Conservation (phyloP, 371 early-diverging fungal species). For the Zychaea mexicana region DNA sequence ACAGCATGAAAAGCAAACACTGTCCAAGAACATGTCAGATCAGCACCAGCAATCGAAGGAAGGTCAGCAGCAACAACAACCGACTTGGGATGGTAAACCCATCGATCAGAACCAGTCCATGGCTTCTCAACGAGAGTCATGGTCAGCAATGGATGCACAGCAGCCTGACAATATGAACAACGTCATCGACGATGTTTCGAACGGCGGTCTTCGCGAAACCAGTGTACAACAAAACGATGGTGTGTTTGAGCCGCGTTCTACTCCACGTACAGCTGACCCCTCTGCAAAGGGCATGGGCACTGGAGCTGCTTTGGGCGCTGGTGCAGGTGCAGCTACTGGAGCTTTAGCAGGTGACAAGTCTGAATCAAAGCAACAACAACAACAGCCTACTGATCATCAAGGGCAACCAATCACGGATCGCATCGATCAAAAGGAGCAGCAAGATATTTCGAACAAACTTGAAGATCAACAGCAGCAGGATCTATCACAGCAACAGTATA, state of each 20-base stretch:
- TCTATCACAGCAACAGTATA: background rate
- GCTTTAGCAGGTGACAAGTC: slow-evolving; percentile 15
- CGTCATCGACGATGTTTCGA: background rate
- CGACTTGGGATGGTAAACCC: too few species aligned
- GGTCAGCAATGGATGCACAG: background rate
- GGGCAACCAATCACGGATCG: background rate
- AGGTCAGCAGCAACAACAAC: background rate
- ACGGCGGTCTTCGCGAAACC: too few species aligned
- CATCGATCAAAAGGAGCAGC: background rate
- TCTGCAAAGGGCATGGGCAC: background rate
- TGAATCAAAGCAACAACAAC: background rate
- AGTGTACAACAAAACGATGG: background rate
- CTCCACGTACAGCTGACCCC: background rate
- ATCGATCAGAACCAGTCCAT: too few species aligned
- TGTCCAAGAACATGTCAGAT: background rate
- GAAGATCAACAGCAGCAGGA: background rate
- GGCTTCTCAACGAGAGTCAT: too few species aligned
- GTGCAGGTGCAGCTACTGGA: slow-evolving; percentile 18
- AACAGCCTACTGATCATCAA: background rate
- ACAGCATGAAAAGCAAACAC: too few species aligned
- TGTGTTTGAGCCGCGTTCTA: background rate
- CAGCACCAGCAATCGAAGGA: background rate
- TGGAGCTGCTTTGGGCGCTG: slow-evolving; percentile 17
- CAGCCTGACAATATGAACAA: background rate
- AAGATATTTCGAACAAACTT: background rate